Evolutionary conservation across 2,329 filamentous ascomycete species (phyloP).

Genomic region (Metarhizium humberi): DNA sequence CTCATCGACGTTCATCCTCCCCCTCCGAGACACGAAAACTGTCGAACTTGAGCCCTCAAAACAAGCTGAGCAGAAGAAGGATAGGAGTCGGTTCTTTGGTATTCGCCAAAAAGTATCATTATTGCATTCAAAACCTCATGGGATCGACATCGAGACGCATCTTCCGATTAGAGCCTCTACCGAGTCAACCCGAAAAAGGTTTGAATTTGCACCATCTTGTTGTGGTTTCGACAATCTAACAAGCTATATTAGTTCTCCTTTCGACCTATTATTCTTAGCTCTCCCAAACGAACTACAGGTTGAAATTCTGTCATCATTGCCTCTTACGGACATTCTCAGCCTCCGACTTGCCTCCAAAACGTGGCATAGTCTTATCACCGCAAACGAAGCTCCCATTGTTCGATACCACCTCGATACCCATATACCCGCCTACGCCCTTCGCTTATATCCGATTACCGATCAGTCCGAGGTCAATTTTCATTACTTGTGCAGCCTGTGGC

Average conservation of each 20-base stretch:
- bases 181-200: slow-evolving; percentile 25
- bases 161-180: slow-evolving; percentile 10
- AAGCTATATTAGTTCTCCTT: slow-evolving; percentile 26
- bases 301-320: slow-evolving; percentile 50
- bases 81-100: slow-evolving; percentile 33
- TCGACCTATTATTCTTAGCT: slow-evolving; percentile 47
- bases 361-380: slow-evolving; percentile 49
- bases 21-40: slow-evolving; percentile 32
- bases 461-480: slow-evolving; percentile 43
- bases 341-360: slow-evolving; percentile 48
- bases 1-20: slow-evolving; percentile 40
- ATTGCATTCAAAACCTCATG: slow-evolving; percentile 23
- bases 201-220: background rate
- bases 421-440: slow-evolving; percentile 50
- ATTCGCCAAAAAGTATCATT: slow-evolving; percentile 30
- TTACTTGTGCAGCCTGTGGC: slow-evolving; percentile 56
- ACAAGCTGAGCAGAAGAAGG: slow-evolving; percentile 26
- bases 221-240: slow-evolving; percentile 11
- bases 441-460: slow-evolving; percentile 47
- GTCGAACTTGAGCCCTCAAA: slow-evolving; percentile 21
- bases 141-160: slow-evolving; percentile 8
- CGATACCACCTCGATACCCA: slow-evolving; percentile 51
- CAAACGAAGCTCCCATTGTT: slow-evolving; percentile 52
- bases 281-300: slow-evolving; percentile 55
- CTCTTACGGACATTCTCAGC: slow-evolving; percentile 50